Conservation (phyloP, 2,329 filamentous ascomycete species). For the Hymenoscyphus infarciens region DNA sequence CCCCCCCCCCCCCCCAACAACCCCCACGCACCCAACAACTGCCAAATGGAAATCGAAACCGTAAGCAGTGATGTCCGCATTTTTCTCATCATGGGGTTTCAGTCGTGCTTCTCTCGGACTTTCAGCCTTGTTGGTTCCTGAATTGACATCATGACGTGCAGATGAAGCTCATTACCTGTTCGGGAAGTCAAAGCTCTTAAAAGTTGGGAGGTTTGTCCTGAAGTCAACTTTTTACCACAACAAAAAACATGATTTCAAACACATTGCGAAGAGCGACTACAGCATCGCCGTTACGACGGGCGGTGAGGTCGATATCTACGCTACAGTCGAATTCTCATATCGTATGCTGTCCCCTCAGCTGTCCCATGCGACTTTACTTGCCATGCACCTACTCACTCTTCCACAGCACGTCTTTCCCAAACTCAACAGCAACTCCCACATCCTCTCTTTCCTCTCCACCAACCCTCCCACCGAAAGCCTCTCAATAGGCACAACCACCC, state of each 20-base stretch:
- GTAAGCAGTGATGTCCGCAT: conserved; percentile 7
- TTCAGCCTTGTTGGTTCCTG: conserved; percentile 18
- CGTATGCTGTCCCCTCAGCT: conserved; percentile 15
- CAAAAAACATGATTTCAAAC: conserved; percentile 18
- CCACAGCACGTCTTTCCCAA: conserved; percentile 55
- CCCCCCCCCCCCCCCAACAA: conserved; percentile 10
- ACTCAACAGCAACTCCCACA: conserved; percentile 45
- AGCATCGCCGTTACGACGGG: conserved; percentile 10
- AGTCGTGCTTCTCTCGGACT: neutral
- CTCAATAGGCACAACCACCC: conserved; percentile 56
- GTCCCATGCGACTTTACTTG: neutral
- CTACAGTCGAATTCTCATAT: conserved; percentile 34
- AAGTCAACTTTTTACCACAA: conserved; percentile 2
- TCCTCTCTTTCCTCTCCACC: conserved; percentile 58
- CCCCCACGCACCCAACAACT: neutral
- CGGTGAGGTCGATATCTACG: conserved; percentile 26
- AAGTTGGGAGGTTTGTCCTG: neutral
- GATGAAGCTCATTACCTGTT: conserved; percentile 9
- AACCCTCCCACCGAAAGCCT: conserved; percentile 51
- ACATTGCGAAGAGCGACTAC: conserved; percentile 16
- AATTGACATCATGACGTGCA: conserved; percentile 18
- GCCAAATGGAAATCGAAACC: neutral
- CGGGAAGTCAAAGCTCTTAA: conserved; percentile 7
- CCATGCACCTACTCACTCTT: neutral
- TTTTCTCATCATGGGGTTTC: neutral